Percentiles rank a stretch among this genome's conserved stretches.
These are phyloP conservation scores for Podaxis sp. DNA, from an alignment of 768 basidiomycete species.

Conservation along the genomic window DNA sequence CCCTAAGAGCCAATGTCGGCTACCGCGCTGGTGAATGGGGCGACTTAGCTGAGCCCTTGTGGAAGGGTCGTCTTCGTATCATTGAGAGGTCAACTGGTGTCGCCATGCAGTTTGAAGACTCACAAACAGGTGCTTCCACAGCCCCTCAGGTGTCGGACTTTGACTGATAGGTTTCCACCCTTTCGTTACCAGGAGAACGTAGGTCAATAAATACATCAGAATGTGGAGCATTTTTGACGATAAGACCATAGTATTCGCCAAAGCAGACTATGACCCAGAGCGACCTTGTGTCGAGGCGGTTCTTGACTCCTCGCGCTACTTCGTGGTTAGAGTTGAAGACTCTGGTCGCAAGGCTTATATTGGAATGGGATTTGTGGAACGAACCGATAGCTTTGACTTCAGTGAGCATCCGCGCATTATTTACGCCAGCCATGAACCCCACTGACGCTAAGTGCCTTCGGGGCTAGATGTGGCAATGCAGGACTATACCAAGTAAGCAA, in stretches of 20 bases:
- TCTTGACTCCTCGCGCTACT: slow-evolving; percentile 92
- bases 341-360: slow-evolving; percentile 86
- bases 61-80: slow-evolving; percentile 89
- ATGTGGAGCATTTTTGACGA: not conserved
- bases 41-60: slow-evolving; percentile 74
- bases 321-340: slow-evolving; percentile 89
- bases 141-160: not conserved
- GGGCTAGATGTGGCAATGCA: slow-evolving; percentile 74
- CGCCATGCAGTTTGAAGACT: slow-evolving; percentile 76
- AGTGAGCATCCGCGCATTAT: slow-evolving; percentile 47
- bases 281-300: slow-evolving; percentile 92
- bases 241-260: slow-evolving; percentile 69
- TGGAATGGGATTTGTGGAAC: slow-evolving; percentile 88
- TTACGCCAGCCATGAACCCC: not conserved
- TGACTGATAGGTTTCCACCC: not conserved
- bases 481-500: slow-evolving; percentile 73
- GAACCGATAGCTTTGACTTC: slow-evolving; percentile 88
- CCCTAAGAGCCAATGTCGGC: slow-evolving; percentile 81
- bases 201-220: slow-evolving; percentile 20
- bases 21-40: slow-evolving; percentile 94
- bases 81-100: slow-evolving; percentile 71
- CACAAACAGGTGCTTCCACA: slow-evolving; percentile 57
- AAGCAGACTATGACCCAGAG: slow-evolving; percentile 72
- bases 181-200: slow-evolving; percentile 52
- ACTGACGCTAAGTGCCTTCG: not conserved